These are phyloP conservation scores for Mortierella claussenii DNA, from an alignment of 192 early-diverging fungal species.

Conservation along the genomic window DNA sequence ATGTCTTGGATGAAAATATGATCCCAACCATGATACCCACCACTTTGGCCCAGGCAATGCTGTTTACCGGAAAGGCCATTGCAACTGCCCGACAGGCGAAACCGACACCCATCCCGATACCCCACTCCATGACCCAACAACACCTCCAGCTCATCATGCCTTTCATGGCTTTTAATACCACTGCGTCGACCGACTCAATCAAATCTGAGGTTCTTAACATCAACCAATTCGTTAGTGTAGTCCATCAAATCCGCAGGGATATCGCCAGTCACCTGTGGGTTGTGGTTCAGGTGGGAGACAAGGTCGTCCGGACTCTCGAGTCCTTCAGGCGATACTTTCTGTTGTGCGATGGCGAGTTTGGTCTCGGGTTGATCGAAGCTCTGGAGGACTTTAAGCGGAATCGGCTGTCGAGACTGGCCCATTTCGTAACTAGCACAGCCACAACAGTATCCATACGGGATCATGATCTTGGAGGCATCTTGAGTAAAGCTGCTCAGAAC, in stretches of 20 bases:
- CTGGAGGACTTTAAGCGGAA: conserved; percentile 57
- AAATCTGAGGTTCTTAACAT: conserved; percentile 51
- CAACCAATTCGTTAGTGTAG: conserved; percentile 42
- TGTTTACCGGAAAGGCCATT: conserved; percentile 77
- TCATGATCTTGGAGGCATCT: conserved; percentile 24
- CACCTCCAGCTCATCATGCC: conserved; percentile 25
- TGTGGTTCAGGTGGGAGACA: conserved; percentile 72
- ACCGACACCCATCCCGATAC: conserved; percentile 41
- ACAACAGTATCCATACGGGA: conserved; percentile 32
- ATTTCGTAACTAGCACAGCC: conserved; percentile 21
- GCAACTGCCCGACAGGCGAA: conserved; percentile 60
- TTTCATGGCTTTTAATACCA: conserved; percentile 13
- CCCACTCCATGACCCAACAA: conserved; percentile 24
- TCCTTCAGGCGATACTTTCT: conserved; percentile 71
- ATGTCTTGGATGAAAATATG: conserved; percentile 53
- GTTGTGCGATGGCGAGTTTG: conserved; percentile 71
- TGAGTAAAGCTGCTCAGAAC: conserved; percentile 29
- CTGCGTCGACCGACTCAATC: conserved; percentile 9
- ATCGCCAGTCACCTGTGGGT: conserved; percentile 72
- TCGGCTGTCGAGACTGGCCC: conserved; percentile 35
- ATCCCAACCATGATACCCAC: conserved; percentile 65
- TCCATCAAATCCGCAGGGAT: conserved; percentile 62
- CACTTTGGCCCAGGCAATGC: conserved; percentile 64
- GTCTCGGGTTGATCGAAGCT: conserved; percentile 64
- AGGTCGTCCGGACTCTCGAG: conserved; percentile 65